Base-by-base conservation (phyloP, 2,329 filamentous ascomycete species). In the Triangularia setosa region DNA sequence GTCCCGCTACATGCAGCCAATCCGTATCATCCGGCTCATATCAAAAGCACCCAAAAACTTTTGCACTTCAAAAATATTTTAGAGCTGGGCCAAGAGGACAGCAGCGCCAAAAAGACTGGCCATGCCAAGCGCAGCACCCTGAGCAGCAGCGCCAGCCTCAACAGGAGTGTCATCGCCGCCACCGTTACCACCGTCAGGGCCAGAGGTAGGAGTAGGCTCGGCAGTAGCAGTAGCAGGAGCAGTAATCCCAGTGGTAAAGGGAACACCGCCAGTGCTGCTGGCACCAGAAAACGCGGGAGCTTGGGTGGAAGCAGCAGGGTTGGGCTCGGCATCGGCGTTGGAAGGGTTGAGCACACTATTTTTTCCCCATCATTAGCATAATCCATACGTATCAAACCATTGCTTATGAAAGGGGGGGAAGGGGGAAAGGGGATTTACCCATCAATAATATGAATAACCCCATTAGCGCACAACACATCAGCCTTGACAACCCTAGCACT, bases 361-460 rank as follows among this genome's bases (percentile, higher is more conserved):
- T 11, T 1, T 4, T 11, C 24, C n/a, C n/a, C 14, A 33, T 55
- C 11, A 14, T 18, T 9, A 52, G 24, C 16, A 14, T n/a, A 28
- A 28, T 16, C 30, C 30, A 30, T 35, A 35, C 35, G 4, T 28
- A 28, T 28, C 27, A 28, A 8, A 28, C 27, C 4, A 28, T 28
- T n/a, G n/a, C n/a, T n/a, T n/a, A n/a, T n/a, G n/a, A n/a, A n/a
- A n/a, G n/a, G n/a, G n/a, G n/a, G n/a, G n/a, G n/a, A n/a, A n/a
- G n/a, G n/a, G n/a, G n/a, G 6, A 16, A 55, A 52, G 28, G 18
- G 56, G 2, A 74, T 80, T 72, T 74, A 84, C 83, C 79, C 78
- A 70, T 90, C 85, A 40, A 87, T 78, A 14, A 87, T 77, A 69
- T 87, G 84, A 2, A 85, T 73, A 1, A 87, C 84, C 25, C 85